These are phyloP conservation scores for Nakaseomyces kungkrabaensis DNA, from an alignment of 1,139 yeast species.

Conservation along the genomic window DNA sequence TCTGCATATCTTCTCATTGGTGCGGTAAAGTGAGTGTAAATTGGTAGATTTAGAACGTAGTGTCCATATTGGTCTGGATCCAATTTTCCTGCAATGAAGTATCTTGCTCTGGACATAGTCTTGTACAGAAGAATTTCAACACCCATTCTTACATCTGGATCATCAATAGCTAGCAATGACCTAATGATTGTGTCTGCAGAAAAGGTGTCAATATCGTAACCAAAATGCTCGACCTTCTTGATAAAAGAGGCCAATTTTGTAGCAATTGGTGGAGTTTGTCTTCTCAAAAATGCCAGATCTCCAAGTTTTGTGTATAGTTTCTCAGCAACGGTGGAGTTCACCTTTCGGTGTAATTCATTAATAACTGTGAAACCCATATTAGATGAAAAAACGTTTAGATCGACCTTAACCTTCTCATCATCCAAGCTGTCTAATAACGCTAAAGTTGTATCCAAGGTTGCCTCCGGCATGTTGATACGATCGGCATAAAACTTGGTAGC, in stretches of 20 bases:
- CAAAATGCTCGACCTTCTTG: conserved; percentile 43
- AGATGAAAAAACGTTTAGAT: conserved; percentile 64
- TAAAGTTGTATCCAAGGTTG: conserved; percentile 46
- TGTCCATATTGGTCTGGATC: conserved; percentile 74
- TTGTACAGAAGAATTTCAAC: conserved; percentile 74
- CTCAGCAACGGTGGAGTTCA: conserved; percentile 80
- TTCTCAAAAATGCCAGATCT: conserved; percentile 72
- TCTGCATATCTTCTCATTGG: conserved; percentile 92
- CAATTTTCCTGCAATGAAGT: conserved; percentile 79
- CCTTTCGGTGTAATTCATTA: conserved; percentile 71
- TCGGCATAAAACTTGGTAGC: conserved; percentile 64
- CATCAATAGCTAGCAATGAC: conserved; percentile 57
- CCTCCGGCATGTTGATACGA: conserved; percentile 44
- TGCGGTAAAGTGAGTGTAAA: conserved; percentile 88
- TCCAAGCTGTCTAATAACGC: conserved; percentile 73
- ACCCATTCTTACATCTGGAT: conserved; percentile 57
- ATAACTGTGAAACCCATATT: conserved; percentile 50
- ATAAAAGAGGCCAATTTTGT: conserved; percentile 76
- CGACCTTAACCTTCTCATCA: conserved; percentile 68
- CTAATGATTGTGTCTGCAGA: conserved; percentile 64
- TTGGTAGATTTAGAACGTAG: conserved; percentile 70
- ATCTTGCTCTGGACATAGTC: conserved; percentile 77
- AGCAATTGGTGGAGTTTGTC: conserved; percentile 76
- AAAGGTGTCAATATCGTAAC: conserved; percentile 63
- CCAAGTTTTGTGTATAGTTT: conserved; percentile 68